Base-by-base conservation (phyloP, 2,329 filamentous ascomycete genomes). In the Calonectria honghensis region DNA sequence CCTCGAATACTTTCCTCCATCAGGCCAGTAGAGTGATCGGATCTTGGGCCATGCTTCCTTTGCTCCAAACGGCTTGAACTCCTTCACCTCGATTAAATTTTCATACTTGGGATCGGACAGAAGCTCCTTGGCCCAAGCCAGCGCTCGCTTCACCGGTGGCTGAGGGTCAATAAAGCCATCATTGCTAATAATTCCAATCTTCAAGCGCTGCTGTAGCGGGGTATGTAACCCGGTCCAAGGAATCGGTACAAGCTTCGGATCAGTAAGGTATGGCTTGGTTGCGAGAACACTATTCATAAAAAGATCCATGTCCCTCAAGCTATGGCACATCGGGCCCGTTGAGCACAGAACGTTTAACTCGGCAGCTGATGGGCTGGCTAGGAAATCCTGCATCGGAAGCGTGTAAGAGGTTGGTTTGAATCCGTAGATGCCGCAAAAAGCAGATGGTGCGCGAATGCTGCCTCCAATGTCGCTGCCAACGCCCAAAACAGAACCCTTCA, bases 1-100 rank as follows among this genome's bases (percentile, higher is more conserved):
- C 51, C 67, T 80, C 31, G 67, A 82, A 82, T 65, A 84, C 76
- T 39, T 75, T 70, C 51, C 87, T 18, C 85, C 86, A 32, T 89
- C 87, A 0, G 88, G 88, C 80, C 86, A 90, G 82, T 90, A 90
- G 16, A 88, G 84, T 4, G 75, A 75, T 63, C 82, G 75, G 76
- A 88, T 85, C 77, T 77, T 82, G 0, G 51, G 41, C 74, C 79
- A 82, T 0, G 82, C 83, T 24, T 85, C 76, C 31, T 77, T 77
- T 0, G 79, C 78, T 3, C 81, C 79, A n/a, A 80, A 82, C 0
- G 85, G 82, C 2, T 70, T 79, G 73, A 87, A 88, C 0, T 76
- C 35, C 69, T 85, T 87, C 13, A 87, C 57, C 39, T 85, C 79
- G 11, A 87, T 50, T 0, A 73, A 11, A 0, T 64, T 68, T 1